These are phyloP conservation scores for Gyrodon lividus DNA, from an alignment of 768 basidiomycete species.

Conservation along the genomic window DNA sequence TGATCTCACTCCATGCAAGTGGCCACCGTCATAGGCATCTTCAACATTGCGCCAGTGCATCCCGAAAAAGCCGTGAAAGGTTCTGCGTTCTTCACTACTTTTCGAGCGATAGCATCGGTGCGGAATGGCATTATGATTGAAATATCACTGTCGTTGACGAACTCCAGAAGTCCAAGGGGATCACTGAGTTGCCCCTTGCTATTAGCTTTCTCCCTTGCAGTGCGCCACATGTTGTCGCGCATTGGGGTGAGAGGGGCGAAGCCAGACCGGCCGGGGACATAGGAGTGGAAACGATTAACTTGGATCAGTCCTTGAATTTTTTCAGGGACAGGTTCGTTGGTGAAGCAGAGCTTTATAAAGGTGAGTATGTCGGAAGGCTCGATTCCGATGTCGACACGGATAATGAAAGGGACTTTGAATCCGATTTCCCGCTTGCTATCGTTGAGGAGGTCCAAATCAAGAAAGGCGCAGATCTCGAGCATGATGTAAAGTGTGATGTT, in stretches of 20 bases:
- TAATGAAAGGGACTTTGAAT: constrained; percentile 15
- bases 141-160: constrained; percentile 18
- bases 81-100: constrained; percentile 2
- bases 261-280: constrained; percentile 8
- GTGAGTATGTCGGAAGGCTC: constrained; percentile 8
- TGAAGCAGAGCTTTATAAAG: constrained; percentile 10
- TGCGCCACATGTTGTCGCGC: constrained; percentile 10
- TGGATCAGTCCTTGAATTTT: constrained; percentile 16
- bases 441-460: constrained; percentile 11
- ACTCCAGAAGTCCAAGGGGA: constrained; percentile 15
- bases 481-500: constrained; percentile 5
- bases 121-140: constrained; percentile 10
- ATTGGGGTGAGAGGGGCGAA: constrained; percentile 7
- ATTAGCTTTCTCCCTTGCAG: background rate
- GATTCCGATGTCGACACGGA: constrained; percentile 13
- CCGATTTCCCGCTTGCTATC: constrained; percentile 11
- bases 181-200: background rate
- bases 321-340: constrained; percentile 1
- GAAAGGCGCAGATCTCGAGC: constrained; percentile 13
- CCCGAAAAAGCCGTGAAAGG: constrained; percentile 12
- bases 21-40: constrained; percentile 15
- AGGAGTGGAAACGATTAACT: constrained; percentile 12
- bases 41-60: background rate
- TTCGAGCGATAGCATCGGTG: background rate
- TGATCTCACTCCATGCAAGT: constrained; percentile 9